phyloP scores from a whole-genome alignment of 2,329 filamentous ascomycete species.

The Curvularia spicifera region DNA sequence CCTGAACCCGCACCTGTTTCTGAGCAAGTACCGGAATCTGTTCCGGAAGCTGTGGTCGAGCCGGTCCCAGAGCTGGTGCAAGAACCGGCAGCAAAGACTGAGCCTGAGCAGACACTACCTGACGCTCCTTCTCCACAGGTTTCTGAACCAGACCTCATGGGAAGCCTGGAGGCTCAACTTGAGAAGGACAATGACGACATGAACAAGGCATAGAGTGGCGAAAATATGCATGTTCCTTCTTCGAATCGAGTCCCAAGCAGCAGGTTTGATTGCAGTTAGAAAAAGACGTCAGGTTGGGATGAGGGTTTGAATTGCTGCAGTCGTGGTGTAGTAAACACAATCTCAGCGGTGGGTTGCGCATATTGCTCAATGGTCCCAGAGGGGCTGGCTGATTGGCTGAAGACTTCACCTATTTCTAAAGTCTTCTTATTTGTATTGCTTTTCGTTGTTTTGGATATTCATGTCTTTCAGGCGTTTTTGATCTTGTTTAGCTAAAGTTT shows the following conservation, averaged over 20 bases:
- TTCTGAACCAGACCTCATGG: slow-evolving; percentile 55
- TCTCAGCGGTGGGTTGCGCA: not conserved
- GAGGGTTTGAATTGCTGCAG: not conserved
- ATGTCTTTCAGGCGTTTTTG: not conserved
- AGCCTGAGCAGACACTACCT: slow-evolving; percentile 13
- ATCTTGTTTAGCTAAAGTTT: slow-evolving; percentile 7
- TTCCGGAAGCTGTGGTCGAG: slow-evolving; percentile 2
- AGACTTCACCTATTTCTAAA: not conserved
- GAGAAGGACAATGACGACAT: slow-evolving; percentile 40
- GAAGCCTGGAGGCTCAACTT: slow-evolving; percentile 56
- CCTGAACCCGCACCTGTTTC: not conserved
- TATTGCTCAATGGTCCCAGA: not conserved
- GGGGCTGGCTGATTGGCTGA: not conserved
- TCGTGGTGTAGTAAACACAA: not conserved
- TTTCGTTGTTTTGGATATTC: not conserved
- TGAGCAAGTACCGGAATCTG: slow-evolving; percentile 3
- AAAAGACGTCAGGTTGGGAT: not conserved
- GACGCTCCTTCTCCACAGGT: slow-evolving; percentile 24
- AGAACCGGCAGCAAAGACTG: slow-evolving; percentile 1
- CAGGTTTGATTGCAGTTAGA: not conserved
- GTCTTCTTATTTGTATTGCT: not conserved
- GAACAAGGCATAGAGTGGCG: slow-evolving; percentile 18
- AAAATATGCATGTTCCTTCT: not conserved
- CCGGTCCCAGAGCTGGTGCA: not conserved
- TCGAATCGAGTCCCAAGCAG: too few relatives aligned